Percentiles rank a stretch among this genome's conserved stretches.
Evolutionary conservation across 768 basidiomycete genomes (phyloP).

Genomic region (Calocybe cyanea): DNA sequence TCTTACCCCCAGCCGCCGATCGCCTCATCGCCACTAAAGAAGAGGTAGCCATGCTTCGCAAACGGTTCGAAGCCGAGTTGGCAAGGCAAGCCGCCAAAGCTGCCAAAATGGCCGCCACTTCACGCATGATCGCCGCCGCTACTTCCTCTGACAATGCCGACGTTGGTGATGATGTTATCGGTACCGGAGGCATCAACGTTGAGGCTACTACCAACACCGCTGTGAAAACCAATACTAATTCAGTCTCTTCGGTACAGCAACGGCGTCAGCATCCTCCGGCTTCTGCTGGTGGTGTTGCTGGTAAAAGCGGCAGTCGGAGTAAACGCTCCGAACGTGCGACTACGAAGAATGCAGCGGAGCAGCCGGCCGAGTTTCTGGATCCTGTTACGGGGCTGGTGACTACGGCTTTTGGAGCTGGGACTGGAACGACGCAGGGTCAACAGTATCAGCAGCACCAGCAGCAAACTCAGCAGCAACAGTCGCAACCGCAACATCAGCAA

Average conservation of each 20-base stretch:
- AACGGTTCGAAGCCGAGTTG: conserved; percentile 71
- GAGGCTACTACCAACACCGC: no score
- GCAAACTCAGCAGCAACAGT: no score
- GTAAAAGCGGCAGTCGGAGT: no score
- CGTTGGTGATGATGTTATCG: no score
- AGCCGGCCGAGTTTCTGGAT: conserved; percentile 35
- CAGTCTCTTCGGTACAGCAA: no score
- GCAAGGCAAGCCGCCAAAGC: conserved; percentile 64
- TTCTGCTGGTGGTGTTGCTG: no score
- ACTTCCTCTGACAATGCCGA: not conserved
- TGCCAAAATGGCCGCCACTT: conserved; percentile 43
- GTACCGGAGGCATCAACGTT: no score
- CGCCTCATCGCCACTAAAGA: conserved; percentile 64
- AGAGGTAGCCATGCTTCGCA: conserved; percentile 62
- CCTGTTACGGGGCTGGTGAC: conserved; percentile 9
- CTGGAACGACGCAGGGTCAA: not conserved
- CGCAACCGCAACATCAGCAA: no score
- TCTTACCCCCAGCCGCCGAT: conserved; percentile 55
- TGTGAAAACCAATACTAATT: no score
- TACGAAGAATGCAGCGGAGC: conserved; percentile 18
- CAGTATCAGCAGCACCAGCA: not conserved
- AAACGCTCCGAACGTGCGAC: no score
- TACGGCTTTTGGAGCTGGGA: not conserved
- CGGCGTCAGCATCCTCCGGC: no score
- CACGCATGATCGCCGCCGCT: conserved; percentile 11